A percentile compares a stretch with the other conserved stretches of the same genome.
Conservation (phyloP, 2,329 filamentous ascomycete genomes). For the Chalara sp. region DNA sequence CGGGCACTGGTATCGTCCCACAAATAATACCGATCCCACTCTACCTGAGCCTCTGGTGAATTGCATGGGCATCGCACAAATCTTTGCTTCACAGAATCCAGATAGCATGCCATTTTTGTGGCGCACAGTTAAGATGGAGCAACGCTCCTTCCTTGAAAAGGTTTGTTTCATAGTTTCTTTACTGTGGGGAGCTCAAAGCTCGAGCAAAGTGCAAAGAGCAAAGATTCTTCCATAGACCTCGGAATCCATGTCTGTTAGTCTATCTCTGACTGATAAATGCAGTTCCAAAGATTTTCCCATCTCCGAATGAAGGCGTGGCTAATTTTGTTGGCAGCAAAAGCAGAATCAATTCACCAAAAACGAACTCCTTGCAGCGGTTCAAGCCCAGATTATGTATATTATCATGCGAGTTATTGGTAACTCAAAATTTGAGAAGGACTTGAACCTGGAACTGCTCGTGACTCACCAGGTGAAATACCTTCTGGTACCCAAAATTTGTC, state of each 20-base stretch:
- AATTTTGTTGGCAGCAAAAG: no score
- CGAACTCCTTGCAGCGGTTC: constrained; percentile 10
- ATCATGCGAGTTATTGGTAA: constrained; percentile 14
- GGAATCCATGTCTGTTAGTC: no score
- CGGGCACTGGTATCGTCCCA: background rate
- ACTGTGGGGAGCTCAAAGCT: background rate
- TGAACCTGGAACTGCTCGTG: constrained; percentile 6
- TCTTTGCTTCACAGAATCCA: constrained; percentile 13
- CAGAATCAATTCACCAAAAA: background rate
- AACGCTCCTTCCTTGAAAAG: background rate
- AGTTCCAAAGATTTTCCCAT: background rate
- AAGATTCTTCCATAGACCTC: no score
- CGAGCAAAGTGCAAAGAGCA: no score
- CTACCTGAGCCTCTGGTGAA: constrained; percentile 13
- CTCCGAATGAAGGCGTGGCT: no score
- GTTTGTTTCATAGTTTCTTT: background rate
- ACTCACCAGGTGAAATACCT: background rate
- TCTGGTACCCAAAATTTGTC: background rate
- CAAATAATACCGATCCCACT: background rate
- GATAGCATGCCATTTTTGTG: constrained; percentile 18
- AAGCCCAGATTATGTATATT: constrained; percentile 15
- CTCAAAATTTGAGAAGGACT: background rate
- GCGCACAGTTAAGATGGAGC: constrained; percentile 11
- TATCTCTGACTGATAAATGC: background rate
- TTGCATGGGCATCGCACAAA: constrained; percentile 22